Base-by-base conservation (phyloP, 2,329 filamentous ascomycete genomes). In the Dothistroma pini region DNA sequence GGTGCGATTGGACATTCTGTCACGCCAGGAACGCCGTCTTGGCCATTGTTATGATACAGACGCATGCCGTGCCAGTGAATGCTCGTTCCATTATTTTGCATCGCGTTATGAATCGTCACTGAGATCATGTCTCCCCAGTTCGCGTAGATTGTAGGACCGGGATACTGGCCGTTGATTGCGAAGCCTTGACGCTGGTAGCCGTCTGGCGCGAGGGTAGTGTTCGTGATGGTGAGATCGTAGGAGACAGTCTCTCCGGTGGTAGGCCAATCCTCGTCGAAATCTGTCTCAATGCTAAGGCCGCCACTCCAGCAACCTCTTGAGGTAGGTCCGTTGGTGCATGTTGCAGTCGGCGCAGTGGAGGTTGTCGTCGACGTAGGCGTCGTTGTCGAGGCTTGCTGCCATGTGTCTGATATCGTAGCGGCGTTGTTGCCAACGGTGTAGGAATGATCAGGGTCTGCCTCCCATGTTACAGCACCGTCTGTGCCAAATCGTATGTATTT, bases 1-100 rank as follows among this genome's bases (percentile, higher is more conserved):
- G 83, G 81, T 0, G 83, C 76, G 25, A 80, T 75, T 1, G 75
- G 76, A 61, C 77, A 80, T 62, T 79, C 76, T 1, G 78, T 79
- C 11, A 79, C 69, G 50, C 79, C 80, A 31, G 75, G 75, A 4
- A 86, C 84, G 57, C 86, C 86, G 65, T 88, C 86, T 56, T 83
- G 77, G 57, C 81, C 75, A 65, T 82, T 83, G 53, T 78, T 83
- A 68, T 79, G 75, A 62, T 80, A 76, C 68, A 88, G 84, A 7
- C 83, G 80, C 35, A 89, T 75, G 22, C 85, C 86, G 67, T 89
- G 86, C 75, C 80, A 88, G 69, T 89, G 86, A 19, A 88, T 82
- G 9, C 79, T 79, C 8, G 84, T 87, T 34, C 85, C 84, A 63
- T 88, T 88, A 63, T 79, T 70, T 9, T 75, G 74, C 74, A 80